A percentile compares a stretch with the other conserved stretches of the same genome.
Conservation (phyloP, 257 asterid genomes). For the Oldenlandia corymbosa region DNA sequence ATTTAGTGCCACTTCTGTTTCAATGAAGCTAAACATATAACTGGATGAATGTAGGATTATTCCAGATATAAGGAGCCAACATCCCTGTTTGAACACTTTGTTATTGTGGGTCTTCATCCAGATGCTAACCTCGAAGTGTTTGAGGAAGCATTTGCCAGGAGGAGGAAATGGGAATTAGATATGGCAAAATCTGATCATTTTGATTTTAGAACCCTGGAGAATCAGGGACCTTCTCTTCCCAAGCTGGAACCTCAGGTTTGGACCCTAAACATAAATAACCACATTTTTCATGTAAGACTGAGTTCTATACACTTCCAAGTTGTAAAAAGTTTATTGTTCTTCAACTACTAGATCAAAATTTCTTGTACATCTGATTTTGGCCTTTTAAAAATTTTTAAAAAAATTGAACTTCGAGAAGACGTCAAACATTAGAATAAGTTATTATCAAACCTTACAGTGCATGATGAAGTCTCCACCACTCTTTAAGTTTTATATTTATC, state of each 20-base stretch:
- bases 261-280: constrained; percentile 16
- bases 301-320: background rate
- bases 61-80: constrained; percentile 72
- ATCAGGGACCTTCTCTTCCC: constrained; percentile 51
- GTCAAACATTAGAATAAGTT: too few species aligned
- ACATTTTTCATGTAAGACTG: background rate
- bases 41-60: constrained; percentile 56
- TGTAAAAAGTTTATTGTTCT: background rate
- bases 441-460: background rate
- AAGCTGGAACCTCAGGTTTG: constrained; percentile 80
- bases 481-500: background rate
- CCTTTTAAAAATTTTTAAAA: background rate
- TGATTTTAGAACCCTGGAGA: constrained; percentile 33
- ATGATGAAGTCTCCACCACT: background rate
- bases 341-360: background rate
- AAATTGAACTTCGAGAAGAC: background rate
- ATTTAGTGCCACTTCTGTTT: background rate
- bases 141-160: constrained; percentile 64
- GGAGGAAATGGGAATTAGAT: constrained; percentile 59
- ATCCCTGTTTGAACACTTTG: constrained; percentile 79
- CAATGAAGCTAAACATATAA: constrained; percentile 3
- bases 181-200: constrained; percentile 34
- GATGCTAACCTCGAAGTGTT: constrained; percentile 73
- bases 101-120: constrained; percentile 81
- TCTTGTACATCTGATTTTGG: background rate